These are phyloP conservation scores for Serendipita vermifera DNA, from an alignment of 768 basidiomycete species.

Conservation along the genomic window DNA sequence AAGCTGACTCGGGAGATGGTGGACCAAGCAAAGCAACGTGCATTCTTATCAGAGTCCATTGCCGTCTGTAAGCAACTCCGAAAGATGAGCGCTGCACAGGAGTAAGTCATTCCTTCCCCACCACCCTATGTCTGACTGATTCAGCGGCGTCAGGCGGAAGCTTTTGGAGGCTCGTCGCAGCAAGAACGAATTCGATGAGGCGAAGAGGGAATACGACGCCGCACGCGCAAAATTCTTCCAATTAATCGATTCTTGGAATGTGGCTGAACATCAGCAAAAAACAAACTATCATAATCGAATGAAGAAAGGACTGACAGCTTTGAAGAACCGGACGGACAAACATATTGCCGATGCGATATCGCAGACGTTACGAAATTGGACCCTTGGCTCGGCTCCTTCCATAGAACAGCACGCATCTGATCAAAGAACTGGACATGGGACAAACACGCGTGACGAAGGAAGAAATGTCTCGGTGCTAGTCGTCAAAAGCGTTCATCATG, in stretches of 20 bases:
- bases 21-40: conserved; percentile 4
- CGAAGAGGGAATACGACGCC: not conserved
- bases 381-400: not conserved
- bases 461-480: not conserved
- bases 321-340: not conserved
- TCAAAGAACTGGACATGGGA: not conserved
- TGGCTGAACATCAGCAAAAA: not conserved
- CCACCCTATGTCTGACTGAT: not conserved
- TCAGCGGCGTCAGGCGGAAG: not conserved
- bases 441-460: too few relatives aligned
- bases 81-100: not conserved
- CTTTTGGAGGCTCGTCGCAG: not conserved
- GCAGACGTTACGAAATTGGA: not conserved
- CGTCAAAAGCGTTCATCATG: not conserved
- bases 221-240: not conserved
- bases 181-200: not conserved
- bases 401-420: not conserved
- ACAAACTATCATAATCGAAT: not conserved
- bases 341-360: not conserved
- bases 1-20: conserved; percentile 6
- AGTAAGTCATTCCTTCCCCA: not conserved
- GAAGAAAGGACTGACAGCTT: not conserved
- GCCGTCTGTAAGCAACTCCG: not conserved
- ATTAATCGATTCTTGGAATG: conserved; percentile 3
- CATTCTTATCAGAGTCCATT: not conserved